Evolutionary conservation across 2,329 filamentous ascomycete genomes (phyloP).

Genomic region (Aspergillus novofumigatus): DNA sequence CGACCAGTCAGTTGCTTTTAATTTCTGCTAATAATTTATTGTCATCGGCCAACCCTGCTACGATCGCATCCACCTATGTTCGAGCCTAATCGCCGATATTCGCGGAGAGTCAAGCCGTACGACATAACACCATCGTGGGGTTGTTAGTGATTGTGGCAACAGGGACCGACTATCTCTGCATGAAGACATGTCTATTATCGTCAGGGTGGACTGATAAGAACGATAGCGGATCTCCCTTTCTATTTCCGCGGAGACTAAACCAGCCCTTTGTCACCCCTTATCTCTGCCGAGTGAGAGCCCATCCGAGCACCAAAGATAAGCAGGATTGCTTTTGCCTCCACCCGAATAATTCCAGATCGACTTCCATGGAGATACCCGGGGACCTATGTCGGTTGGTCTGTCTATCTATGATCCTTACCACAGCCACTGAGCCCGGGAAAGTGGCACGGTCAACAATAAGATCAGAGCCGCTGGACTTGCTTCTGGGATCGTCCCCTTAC

Average conservation of each 20-base stretch:
- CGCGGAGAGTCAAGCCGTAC: conserved; percentile 1
- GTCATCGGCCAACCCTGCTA: conserved; percentile 6
- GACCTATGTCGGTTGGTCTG: too few relatives aligned
- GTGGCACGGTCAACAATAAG: not conserved
- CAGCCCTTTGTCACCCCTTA: not conserved
- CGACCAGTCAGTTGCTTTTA: not conserved
- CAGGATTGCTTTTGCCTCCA: not conserved
- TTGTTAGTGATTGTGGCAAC: not conserved
- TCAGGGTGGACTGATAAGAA: not conserved
- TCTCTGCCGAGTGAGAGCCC: not conserved
- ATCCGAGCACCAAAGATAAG: not conserved
- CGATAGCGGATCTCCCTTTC: not conserved
- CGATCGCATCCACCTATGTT: conserved; percentile 12
- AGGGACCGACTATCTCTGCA: not conserved
- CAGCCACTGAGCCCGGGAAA: not conserved
- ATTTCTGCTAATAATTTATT: not conserved
- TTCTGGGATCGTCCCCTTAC: not conserved
- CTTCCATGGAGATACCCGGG: not conserved
- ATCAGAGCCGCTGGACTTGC: not conserved
- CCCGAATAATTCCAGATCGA: not conserved
- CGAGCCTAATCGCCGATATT: conserved; percentile 11
- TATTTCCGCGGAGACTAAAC: not conserved
- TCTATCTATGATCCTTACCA: too few relatives aligned
- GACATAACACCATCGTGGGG: not conserved
- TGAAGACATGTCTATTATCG: too few relatives aligned